Evolutionary conservation across 2,329 filamentous ascomycete genomes (phyloP).

Genomic region (Aspergillus sp.): DNA sequence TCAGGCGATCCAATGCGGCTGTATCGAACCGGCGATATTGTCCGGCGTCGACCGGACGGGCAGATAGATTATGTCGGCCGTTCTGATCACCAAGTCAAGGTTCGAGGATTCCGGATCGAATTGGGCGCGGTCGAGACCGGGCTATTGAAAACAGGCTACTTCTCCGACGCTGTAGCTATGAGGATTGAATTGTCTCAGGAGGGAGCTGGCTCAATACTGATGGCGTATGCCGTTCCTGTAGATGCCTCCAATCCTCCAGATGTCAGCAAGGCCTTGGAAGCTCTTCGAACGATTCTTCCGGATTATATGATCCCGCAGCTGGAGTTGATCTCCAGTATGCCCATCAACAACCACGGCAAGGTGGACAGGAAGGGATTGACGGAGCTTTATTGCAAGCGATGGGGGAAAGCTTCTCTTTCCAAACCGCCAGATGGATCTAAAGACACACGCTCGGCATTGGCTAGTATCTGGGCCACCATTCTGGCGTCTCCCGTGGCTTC

Average conservation of each 20-base stretch:
- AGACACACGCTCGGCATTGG: neutral
- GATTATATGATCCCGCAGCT: conserved; percentile 63
- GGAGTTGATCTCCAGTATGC: conserved; percentile 58
- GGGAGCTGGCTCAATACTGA: conserved; percentile 8
- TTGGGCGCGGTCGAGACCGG: conserved; percentile 77
- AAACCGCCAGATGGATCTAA: too few species aligned
- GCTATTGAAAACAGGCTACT: conserved; percentile 12
- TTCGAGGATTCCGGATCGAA: conserved; percentile 83
- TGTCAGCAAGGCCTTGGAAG: conserved; percentile 42
- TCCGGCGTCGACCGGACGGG: conserved; percentile 35
- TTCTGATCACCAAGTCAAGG: conserved; percentile 77
- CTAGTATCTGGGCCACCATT: conserved; percentile 5
- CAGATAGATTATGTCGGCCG: conserved; percentile 65
- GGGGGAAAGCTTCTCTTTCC: neutral
- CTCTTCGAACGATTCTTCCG: conserved; percentile 59
- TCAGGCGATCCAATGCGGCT: conserved; percentile 29
- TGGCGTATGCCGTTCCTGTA: conserved; percentile 12
- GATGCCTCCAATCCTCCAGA: conserved; percentile 40
- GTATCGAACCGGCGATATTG: conserved; percentile 23
- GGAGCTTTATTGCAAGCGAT: conserved; percentile 5
- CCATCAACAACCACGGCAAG: conserved; percentile 66
- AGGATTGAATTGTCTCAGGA: conserved; percentile 6
- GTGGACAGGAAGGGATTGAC: conserved; percentile 32
- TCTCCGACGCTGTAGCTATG: conserved; percentile 11
- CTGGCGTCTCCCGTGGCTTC: neutral